These are phyloP conservation scores for Niebla homalea DNA, from an alignment of 495 filamentous ascomycete genomes.

Conservation along the genomic window DNA sequence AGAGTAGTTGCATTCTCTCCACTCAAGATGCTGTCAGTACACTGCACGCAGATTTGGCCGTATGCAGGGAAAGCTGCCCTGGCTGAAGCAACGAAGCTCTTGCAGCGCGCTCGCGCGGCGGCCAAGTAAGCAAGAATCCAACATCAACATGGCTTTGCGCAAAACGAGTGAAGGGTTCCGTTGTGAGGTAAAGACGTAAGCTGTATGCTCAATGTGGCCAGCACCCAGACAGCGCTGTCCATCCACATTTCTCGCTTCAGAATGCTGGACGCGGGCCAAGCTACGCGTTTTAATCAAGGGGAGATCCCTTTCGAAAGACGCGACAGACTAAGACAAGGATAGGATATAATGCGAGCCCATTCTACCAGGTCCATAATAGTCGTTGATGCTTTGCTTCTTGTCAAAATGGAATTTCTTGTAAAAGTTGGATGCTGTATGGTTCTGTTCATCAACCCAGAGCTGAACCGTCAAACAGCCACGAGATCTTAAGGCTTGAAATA, in stretches of 20 bases:
- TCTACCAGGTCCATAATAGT: conserved; percentile 46
- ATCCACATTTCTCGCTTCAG: neutral
- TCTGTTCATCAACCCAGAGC: conserved; percentile 47
- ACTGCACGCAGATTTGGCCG: neutral
- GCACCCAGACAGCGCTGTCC: neutral
- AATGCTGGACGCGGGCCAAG: neutral
- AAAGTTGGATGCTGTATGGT: conserved; percentile 34
- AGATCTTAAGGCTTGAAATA: conserved; percentile 33
- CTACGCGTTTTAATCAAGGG: neutral
- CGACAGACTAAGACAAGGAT: neutral
- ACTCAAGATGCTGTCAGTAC: too few relatives aligned
- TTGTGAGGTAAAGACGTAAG: neutral
- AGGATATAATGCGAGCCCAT: conserved; percentile 21
- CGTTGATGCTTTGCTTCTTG: conserved; percentile 34
- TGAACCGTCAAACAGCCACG: conserved; percentile 43
- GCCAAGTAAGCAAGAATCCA: neutral
- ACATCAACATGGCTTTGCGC: neutral
- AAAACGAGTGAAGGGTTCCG: neutral
- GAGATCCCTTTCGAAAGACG: neutral
- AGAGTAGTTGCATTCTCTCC: conserved; percentile 23
- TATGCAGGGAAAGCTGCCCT: neutral
- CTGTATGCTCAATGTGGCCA: neutral
- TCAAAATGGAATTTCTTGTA: conserved; percentile 39
- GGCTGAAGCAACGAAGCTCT: neutral
- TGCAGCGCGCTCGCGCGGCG: neutral